Evolutionary conservation across 2,329 filamentous ascomycete genomes (phyloP).

Genomic region (Ophiocordyceps australis): DNA sequence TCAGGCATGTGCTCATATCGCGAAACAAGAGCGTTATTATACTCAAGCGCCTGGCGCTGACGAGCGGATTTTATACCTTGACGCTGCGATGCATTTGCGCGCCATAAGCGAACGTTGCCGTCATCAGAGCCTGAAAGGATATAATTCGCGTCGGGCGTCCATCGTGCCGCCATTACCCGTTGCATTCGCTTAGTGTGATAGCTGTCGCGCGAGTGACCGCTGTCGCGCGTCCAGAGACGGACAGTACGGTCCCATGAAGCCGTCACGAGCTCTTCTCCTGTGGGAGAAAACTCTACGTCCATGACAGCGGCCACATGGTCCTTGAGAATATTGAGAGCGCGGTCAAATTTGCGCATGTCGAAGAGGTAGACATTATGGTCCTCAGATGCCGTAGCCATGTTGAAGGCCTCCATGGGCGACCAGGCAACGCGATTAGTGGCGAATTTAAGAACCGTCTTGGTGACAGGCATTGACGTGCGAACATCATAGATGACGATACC

Average conservation of each 20-base stretch:
- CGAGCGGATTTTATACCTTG: conserved; percentile 73
- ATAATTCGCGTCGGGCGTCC: conserved; percentile 80
- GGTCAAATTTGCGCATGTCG: conserved; percentile 80
- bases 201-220: conserved; percentile 76
- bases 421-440: conserved; percentile 71
- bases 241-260: conserved; percentile 78
- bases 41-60: conserved; percentile 78
- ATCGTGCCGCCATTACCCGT: conserved; percentile 69
- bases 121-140: conserved; percentile 84
- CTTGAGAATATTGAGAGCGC: conserved; percentile 76
- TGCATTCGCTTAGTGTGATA: conserved; percentile 99
- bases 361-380: conserved; percentile 83
- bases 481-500: conserved; percentile 85
- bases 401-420: conserved; percentile 96
- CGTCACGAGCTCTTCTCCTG: conserved; percentile 81
- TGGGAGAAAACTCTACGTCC: conserved; percentile 91
- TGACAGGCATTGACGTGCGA: conserved; percentile 65
- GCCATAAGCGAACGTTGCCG: conserved; percentile 76
- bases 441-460: conserved; percentile 66
- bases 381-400: conserved; percentile 83
- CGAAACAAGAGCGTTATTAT: conserved; percentile 69
- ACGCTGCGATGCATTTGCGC: conserved; percentile 65
- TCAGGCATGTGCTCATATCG: conserved; percentile 94
- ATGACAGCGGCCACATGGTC: conserved; percentile 84
- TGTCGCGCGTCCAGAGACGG: conserved; percentile 62